These are phyloP conservation scores for Reticulascus tulasneorum DNA, from an alignment of 2,329 filamentous ascomycete species.

Conservation along the genomic window DNA sequence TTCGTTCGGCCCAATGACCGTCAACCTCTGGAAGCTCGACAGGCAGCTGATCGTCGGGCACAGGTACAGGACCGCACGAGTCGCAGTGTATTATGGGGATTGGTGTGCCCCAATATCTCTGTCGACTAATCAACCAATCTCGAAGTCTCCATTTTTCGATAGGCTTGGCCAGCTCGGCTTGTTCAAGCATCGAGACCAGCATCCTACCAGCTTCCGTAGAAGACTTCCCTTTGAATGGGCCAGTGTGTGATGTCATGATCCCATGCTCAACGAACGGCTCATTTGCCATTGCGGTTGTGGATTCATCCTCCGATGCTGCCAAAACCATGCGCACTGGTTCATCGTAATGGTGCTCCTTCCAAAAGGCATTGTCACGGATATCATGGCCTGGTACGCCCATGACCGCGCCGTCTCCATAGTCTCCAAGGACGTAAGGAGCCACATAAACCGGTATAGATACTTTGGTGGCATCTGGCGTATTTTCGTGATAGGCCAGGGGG, in stretches of 20 bases:
- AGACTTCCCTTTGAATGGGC: conserved; percentile 58
- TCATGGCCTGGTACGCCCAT: conserved; percentile 93
- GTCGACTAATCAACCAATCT: conserved; percentile 90
- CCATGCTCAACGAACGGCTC: conserved; percentile 64
- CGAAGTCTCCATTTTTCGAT: conserved; percentile 74
- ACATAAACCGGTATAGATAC: conserved; percentile 69
- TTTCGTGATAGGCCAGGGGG: conserved; percentile 56
- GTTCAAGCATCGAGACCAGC: conserved; percentile 55
- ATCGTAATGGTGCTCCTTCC: conserved; percentile 63
- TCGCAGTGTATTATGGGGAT: conserved; percentile 84
- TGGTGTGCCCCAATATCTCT: conserved; percentile 87
- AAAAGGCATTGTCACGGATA: conserved; percentile 72
- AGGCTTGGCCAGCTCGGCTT: conserved; percentile 54
- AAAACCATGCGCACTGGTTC: conserved; percentile 63
- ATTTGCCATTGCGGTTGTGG: conserved; percentile 36
- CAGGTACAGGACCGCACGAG: conserved; percentile 73
- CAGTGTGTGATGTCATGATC: conserved; percentile 61
- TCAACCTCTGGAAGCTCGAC: conserved; percentile 69
- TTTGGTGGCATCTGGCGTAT: conserved; percentile 46
- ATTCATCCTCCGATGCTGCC: conserved; percentile 43
- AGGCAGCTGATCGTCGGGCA: conserved; percentile 72
- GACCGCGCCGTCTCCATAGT: conserved; percentile 82
- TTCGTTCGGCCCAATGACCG: conserved; percentile 63
- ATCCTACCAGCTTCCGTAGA: conserved; percentile 59
- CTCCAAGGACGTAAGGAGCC: conserved; percentile 78